Conservation (phyloP, 2,329 filamentous ascomycete genomes). For the Hirsutella rhossiliensis region DNA sequence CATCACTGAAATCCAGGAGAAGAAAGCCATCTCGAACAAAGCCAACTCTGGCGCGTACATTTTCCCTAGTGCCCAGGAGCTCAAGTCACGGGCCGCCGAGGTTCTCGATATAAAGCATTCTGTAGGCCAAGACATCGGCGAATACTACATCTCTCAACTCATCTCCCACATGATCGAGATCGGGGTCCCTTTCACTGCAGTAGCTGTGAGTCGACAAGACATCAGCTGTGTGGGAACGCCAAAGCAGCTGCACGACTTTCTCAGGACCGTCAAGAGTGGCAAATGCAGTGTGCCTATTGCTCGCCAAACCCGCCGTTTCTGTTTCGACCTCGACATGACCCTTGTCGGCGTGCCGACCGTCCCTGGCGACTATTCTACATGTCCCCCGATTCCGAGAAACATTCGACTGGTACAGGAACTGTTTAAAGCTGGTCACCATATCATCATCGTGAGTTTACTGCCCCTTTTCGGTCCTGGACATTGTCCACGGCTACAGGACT, state of each 20-base stretch:
- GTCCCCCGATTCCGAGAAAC: slow-evolving; percentile 16
- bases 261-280: slow-evolving; percentile 7
- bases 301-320: slow-evolving; percentile 15
- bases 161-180: slow-evolving; percentile 10
- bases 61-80: too few relatives aligned
- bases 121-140: too few relatives aligned
- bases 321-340: slow-evolving; percentile 18
- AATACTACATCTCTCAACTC: slow-evolving; percentile 12
- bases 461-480: too few relatives aligned
- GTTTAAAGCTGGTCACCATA: slow-evolving; percentile 15
- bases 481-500: too few relatives aligned
- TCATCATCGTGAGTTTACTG: slow-evolving; percentile 17
- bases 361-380: slow-evolving; percentile 16
- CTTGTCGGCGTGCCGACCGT: slow-evolving; percentile 15
- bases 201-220: slow-evolving; percentile 4
- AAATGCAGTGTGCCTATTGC: slow-evolving; percentile 3
- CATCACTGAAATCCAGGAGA: too few relatives aligned
- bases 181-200: slow-evolving; percentile 1
- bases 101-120: too few relatives aligned
- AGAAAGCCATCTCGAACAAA: too few relatives aligned
- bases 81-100: too few relatives aligned
- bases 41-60: too few relatives aligned
- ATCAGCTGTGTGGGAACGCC: slow-evolving; percentile 17
- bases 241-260: slow-evolving; percentile 14
- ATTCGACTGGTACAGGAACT: slow-evolving; percentile 16